Base-by-base conservation (phyloP, 345 rosid species). In the Aethionema arabicum region DNA sequence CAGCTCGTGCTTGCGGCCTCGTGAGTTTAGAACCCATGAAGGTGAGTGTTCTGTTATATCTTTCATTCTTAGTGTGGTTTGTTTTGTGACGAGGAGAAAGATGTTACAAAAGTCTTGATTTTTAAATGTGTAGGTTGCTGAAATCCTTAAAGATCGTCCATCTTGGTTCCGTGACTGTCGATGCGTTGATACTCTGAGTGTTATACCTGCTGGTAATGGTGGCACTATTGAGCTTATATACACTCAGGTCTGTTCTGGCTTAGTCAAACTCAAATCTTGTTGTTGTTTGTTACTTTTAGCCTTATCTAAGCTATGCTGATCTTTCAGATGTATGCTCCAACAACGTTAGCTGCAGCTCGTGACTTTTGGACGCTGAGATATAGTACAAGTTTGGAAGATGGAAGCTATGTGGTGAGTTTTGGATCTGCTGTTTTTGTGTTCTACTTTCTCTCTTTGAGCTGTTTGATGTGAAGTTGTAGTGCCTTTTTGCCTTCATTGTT, bases 1-100 rank as follows among this genome's bases (percentile, higher is more conserved):
- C 98, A 82, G 98, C 98, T 66, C 96, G 98, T 75, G 98, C 95
- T 78, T 92, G 97, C 39, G 88, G 98, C 80, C 97, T 92, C 40
- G 93, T 92, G 89, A 92, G 95, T 79, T 82, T 92, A 57, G 97
- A 92, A 78, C 98, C 98, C 85, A 85, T 80, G 35, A 89, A 89
- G 98, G 98, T 88, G 75, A 41, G 2, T 36, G 8, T 52, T 14
- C 33, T 49, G 12, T 8, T 7, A 15, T 27, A 0, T 16, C 12
- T 29, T 54, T 12, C 16, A 40, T 35, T 38, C 44, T 38, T 36
- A 4, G 27, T 45, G 33, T 2, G n/a, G 11, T 8, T 6, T 52
- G 10, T 44, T 30, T 33, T 52, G 35, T 41, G 10, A 31, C 33
- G 12, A 55, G 8, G 13, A 42, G 9, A 58, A 31, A 32, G 29